Conservation (phyloP, 139 green algal species). For the Ulvella scutata region DNA sequence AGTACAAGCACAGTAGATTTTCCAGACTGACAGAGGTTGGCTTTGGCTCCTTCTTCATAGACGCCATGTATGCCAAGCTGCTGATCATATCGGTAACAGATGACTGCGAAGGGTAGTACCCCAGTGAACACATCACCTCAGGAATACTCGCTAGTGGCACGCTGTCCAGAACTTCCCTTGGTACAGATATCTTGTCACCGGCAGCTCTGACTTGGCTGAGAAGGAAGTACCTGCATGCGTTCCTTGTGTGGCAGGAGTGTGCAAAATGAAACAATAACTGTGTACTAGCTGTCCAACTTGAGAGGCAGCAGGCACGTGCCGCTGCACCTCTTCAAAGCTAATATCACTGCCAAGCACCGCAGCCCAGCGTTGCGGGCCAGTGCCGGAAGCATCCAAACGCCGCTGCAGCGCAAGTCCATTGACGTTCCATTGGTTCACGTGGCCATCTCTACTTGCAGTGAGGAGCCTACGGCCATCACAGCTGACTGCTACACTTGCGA, state of each 20-base stretch:
- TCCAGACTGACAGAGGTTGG: slow-evolving; percentile 23
- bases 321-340: slow-evolving; percentile 36
- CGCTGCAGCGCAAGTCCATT: slow-evolving; percentile 16
- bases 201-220: background rate
- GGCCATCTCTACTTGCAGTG: slow-evolving; percentile 35
- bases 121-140: slow-evolving; percentile 45
- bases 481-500: slow-evolving; percentile 23
- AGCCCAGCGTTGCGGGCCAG: slow-evolving; percentile 14
- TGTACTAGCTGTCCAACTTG: no score
- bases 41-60: background rate
- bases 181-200: no score
- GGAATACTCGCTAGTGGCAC: slow-evolving; percentile 32
- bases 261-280: slow-evolving; percentile 51
- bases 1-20: slow-evolving; percentile 40
- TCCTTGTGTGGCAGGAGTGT: slow-evolving; percentile 22
- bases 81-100: background rate
- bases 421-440: slow-evolving; percentile 41
- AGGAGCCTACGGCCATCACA: slow-evolving; percentile 45
- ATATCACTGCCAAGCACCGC: slow-evolving; percentile 23
- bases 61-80: background rate
- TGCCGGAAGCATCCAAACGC: background rate
- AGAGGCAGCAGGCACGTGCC: slow-evolving; percentile 29
- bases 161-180: background rate
- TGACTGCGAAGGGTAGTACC: slow-evolving; percentile 45
- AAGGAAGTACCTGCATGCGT: background rate